Evolutionary conservation across 176 grass and related monocot species (phyloP), one percentile per base, ranked within the genome.

Genomic region (Carex myosuroides): DNA sequence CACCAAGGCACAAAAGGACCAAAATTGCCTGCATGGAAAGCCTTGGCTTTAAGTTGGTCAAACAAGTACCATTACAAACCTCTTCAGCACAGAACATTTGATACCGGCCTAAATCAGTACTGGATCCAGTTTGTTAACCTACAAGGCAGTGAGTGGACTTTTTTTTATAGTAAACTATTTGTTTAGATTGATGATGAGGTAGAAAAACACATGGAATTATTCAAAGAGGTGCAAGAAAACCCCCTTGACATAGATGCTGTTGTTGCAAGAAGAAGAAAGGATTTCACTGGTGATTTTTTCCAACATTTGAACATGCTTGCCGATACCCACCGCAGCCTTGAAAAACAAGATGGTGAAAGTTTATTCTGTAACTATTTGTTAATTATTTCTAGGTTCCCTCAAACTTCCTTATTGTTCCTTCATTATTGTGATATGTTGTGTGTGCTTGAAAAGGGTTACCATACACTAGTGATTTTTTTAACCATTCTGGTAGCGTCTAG

Each of bases 211-310:
- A 94, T 94, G 95, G 88, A 89, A 80, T 89, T 98, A 86, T 89
- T 94, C 57, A 91, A 82, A 70, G 91, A 93, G 85, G 82, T 94
- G 29, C 65, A 90, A 55, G 92, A 98, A 77, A 90, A 87, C 63
- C 92, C 95, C 14, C 54, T 88, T 50, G 92, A 93, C 62, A 94
- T 98, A 68, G 91, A 92, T 82, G 87, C 87, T 61, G 72, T 98
- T 87, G 92, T 98, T 84, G 92, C 91, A 14, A 94, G 73, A 86
- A 87, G 88, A 82, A 78, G 95, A 24, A 94, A 91, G 69, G 89
- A 98, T 83, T 98, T 98, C 50, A 94, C 79, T 54, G 83, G 74
- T 13, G 92, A 93, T 35, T 98, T 98, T 82, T 98, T 98, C 73
- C 81, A 71, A 66, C 89, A 94, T 85, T 90, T 98, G 80, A 94